Base-by-base conservation (phyloP, 2,329 filamentous ascomycete genomes). In the Colletotrichum sp. region DNA sequence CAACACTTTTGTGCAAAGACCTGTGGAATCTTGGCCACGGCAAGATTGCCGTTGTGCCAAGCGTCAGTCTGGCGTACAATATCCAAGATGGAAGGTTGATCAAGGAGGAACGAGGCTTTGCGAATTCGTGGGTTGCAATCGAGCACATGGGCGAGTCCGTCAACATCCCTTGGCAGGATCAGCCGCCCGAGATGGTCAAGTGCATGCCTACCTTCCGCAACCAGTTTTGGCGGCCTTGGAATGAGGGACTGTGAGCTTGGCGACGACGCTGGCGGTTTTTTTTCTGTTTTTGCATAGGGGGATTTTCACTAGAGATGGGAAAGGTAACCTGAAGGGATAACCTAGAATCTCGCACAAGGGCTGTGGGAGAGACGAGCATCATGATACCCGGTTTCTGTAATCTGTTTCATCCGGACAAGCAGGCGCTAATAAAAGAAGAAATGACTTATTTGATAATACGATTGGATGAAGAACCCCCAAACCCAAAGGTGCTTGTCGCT, bases 1-100 rank as follows among this genome's bases (percentile, higher is more conserved):
- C 90, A 3, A 86, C 88, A 68, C 79, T 92, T 10, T 88, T 92
- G 55, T 89, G 88, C 76, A 92, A 92, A 75, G 90, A 92, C 76
- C 73, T 92, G 77, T 92, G 90, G 89, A 84, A 79, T 14, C 77
- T 81, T 4, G 89, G 89, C 5, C 86, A 86, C 75, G 84, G 87
- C 21, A 90, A 86, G 78, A 90, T 92, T 76, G 90, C 90, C 0
- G 89, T 91, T 1, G 85, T 92, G 14, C 90, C 91, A 0, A 86
- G 84, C 4, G 87, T 92, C 4, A 91, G 90, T 77, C 81, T 92
- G 4, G 90, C 88, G 72, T 92, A 92, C 78, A 85, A 86, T 3
- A 83, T 90, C 75, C 84, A 87, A 4, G 83, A 82, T 4, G 88
- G 85, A 2, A 81, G 79, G 63, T 80, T 80, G 69, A 87, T 90